Percentiles rank a stretch among this genome's conserved stretches.
phyloP scores from a whole-genome alignment of 108 stramenopile species.

The Pseudonitzschia multiseries region DNA sequence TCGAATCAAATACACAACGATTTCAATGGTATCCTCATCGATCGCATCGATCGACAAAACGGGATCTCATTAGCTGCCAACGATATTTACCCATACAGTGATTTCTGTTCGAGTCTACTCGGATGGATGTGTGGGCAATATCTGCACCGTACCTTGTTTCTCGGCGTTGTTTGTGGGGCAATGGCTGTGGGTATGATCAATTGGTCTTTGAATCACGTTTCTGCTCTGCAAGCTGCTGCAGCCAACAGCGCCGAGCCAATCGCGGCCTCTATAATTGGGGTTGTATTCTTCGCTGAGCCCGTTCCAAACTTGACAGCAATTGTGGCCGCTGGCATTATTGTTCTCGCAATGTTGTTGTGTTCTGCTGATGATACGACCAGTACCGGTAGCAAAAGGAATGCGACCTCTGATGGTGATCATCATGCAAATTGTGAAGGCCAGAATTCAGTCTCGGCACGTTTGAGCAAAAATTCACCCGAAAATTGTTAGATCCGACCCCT shows the following conservation, averaged over 20 bases:
- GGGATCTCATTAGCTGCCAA: neutral
- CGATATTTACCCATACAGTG: neutral
- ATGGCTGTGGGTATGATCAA: constrained; percentile 9
- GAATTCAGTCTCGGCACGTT: too few relatives aligned
- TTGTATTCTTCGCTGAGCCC: constrained; percentile 8
- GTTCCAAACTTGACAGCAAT: constrained; percentile 1
- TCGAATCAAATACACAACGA: neutral
- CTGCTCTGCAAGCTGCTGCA: constrained; percentile 13
- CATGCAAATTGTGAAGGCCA: neutral
- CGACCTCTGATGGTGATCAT: neutral
- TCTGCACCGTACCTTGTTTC: neutral
- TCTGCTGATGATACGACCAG: constrained; percentile 2
- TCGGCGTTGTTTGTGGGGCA: constrained; percentile 6
- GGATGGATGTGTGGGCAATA: constrained; percentile 8
- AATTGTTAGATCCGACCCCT: too few relatives aligned
- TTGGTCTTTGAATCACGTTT: constrained; percentile 15
- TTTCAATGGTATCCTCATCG: neutral
- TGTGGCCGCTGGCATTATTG: neutral
- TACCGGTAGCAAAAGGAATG: neutral
- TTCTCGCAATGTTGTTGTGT: constrained; percentile 6
- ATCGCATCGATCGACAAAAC: neutral
- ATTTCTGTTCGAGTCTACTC: neutral
- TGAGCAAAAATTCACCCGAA: too few relatives aligned
- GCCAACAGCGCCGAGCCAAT: constrained; percentile 14
- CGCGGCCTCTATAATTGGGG: constrained; percentile 4